Evolutionary conservation across 208 protist species (phyloP), one percentile per base, ranked within the genome.

Genomic region (Crithidia fasciculata): DNA sequence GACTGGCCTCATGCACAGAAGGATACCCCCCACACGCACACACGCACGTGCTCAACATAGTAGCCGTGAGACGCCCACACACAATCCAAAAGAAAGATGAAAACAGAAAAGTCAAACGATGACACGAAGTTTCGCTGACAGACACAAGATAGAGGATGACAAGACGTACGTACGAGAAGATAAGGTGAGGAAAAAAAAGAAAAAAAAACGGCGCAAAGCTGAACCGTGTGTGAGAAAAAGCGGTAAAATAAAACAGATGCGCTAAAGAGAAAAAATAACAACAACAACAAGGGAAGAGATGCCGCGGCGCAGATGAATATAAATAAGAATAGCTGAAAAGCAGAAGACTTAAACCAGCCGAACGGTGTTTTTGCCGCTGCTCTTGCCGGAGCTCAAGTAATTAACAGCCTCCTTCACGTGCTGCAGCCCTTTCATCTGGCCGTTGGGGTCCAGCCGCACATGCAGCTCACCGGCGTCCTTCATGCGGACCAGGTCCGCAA

Each of bases 351-450:
- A 67, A 13, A 60, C 36, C 3, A 60, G 66, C 39, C 28, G 58
- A 39, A 61, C 50, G 2, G 64, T 67, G 47, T 66, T 66, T 65
- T 88, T 88, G 7, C 80, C 81, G 16, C 57, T 74, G 39, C 74
- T 86, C 60, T 74, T 77, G 8, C 81, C 80, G 0, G 67, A 77
- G 63, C 80, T 67, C 57, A 85, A 39, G 72, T 81, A 78, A 15
- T 69, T 67, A 45, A 85, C 76, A 8, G 80, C 80, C 4, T 78
- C 80, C 8, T 71, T 53, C 9, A 78, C 80, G n/a, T 76, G 41
- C 39, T 79, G 76, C 49, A 83, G 61, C 19, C 72, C 78, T 16
- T 61, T 18, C 18, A 71, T 53, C n/a, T 54, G 19, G 10, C 43
- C 59, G 6, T 69, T 47, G 15, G 55, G 75, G 50, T 84, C 73